phyloP scores from a whole-genome alignment of 2,329 filamentous ascomycete genomes.

The Clonostachys solani region DNA sequence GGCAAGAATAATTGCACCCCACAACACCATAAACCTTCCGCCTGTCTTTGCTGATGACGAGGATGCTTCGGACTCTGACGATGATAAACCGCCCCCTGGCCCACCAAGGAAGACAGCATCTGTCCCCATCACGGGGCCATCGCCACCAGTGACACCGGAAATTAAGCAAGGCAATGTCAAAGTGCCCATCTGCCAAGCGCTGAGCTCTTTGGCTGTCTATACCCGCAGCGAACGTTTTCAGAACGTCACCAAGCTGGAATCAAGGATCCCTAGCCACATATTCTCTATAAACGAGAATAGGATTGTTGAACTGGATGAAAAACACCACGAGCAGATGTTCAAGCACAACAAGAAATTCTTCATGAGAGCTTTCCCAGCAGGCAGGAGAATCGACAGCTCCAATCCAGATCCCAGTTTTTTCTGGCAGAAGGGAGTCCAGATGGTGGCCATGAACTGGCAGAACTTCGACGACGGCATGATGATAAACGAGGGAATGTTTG shows the following conservation, averaged over 20 bases:
- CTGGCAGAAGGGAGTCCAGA: constrained; percentile 93
- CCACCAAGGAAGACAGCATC: neutral
- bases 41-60: constrained; percentile 24
- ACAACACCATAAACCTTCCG: constrained; percentile 14
- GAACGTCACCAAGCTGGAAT: constrained; percentile 60
- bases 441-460: constrained; percentile 98
- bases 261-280: constrained; percentile 61
- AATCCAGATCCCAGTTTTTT: constrained; percentile 91
- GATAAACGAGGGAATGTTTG: constrained; percentile 97
- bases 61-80: constrained; percentile 36
- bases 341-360: constrained; percentile 83
- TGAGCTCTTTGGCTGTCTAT: constrained; percentile 77
- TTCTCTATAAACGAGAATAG: constrained; percentile 86
- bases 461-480: constrained; percentile 92
- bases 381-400: constrained; percentile 75
- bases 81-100: constrained; percentile 23
- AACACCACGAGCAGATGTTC: constrained; percentile 72
- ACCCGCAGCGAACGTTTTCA: constrained; percentile 82
- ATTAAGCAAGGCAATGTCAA: neutral
- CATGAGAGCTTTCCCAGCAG: constrained; percentile 88
- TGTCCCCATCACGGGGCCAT: neutral
- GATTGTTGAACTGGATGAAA: constrained; percentile 54
- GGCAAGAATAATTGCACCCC: constrained; percentile 19
- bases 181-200: constrained; percentile 57
- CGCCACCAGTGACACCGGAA: neutral